Evolutionary conservation across 2,329 filamentous ascomycete species (phyloP).

Genomic region (Alternaria angustiovoidea): DNA sequence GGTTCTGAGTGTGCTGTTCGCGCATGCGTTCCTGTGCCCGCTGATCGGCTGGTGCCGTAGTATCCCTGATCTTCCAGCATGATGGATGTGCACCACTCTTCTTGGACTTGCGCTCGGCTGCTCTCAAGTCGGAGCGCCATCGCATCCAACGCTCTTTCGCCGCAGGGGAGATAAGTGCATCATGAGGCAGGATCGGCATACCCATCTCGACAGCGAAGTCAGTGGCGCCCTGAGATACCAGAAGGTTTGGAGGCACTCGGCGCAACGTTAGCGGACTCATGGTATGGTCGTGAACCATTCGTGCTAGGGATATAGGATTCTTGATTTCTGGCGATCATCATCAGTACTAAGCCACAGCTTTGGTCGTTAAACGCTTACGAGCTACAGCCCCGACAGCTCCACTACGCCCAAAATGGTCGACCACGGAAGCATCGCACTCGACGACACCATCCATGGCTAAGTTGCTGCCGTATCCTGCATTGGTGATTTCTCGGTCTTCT

Average conservation of each 20-base stretch:
- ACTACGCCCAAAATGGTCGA: slow-evolving; percentile 89
- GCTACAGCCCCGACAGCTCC: slow-evolving; percentile 91
- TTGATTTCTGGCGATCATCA: slow-evolving; percentile 72
- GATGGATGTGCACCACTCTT: slow-evolving; percentile 40
- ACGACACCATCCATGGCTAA: slow-evolving; percentile 88
- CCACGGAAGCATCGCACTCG: slow-evolving; percentile 92
- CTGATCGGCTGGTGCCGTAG: slow-evolving; percentile 40
- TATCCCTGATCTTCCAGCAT: slow-evolving; percentile 35
- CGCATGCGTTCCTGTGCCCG: slow-evolving; percentile 44
- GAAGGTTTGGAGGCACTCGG: slow-evolving; percentile 89
- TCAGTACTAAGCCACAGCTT: slow-evolving; percentile 23
- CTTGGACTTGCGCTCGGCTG: slow-evolving; percentile 62
- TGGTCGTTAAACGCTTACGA: slow-evolving; percentile 66
- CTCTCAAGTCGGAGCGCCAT: slow-evolving; percentile 76
- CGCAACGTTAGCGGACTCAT: slow-evolving; percentile 80
- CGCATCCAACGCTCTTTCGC: slow-evolving; percentile 79
- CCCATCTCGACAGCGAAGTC: slow-evolving; percentile 85
- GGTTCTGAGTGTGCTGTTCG: slow-evolving; percentile 48
- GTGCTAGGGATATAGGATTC: slow-evolving; percentile 89
- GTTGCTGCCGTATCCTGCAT: slow-evolving; percentile 95
- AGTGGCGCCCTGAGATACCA: slow-evolving; percentile 84
- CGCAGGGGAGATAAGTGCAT: slow-evolving; percentile 79
- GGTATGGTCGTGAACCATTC: slow-evolving; percentile 80
- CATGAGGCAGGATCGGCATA: slow-evolving; percentile 75
- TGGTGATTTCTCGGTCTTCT: slow-evolving; percentile 95